These are phyloP conservation scores for Cyberlindnera euphorbiae DNA, from an alignment of 805 yeast species.

Conservation along the genomic window DNA sequence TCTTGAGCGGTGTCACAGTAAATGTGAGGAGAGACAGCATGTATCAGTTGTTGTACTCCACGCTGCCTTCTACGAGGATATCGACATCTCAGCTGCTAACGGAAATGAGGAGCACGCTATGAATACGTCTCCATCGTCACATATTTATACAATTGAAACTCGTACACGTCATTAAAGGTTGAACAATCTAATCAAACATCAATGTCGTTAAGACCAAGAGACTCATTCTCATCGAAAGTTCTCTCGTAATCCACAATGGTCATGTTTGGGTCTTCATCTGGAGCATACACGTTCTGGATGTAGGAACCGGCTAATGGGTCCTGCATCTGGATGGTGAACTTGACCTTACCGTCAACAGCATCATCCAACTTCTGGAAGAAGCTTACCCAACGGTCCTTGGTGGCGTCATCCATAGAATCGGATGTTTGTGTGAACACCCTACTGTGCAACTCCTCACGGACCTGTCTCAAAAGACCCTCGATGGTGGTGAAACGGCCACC, in stretches of 20 bases:
- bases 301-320: conserved; percentile 96
- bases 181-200: conserved; percentile 24
- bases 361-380: conserved; percentile 71
- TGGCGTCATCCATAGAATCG: conserved; percentile 81
- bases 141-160: too few relatives aligned
- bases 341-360: conserved; percentile 76
- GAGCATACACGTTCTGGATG: conserved; percentile 97
- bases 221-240: conserved; percentile 85
- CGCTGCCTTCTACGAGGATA: conserved; percentile 37
- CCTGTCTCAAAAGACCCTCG: conserved; percentile 89
- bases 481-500: conserved; percentile 98
- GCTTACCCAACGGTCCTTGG: conserved; percentile 75
- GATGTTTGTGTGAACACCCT: conserved; percentile 83
- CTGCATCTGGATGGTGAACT: conserved; percentile 82
- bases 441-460: conserved; percentile 78
- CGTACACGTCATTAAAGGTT: too few relatives aligned
- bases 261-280: conserved; percentile 97
- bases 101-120: conserved; percentile 7
- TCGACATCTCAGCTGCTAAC: conserved; percentile 7
- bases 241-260: conserved; percentile 84
- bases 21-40: conserved; percentile 43
- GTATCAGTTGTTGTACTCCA: conserved; percentile 48
- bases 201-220: conserved; percentile 66
- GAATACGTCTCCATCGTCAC: background rate
- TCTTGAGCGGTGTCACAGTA: conserved; percentile 41